Base-by-base conservation (phyloP, 2,329 filamentous ascomycete species). In the Paracoccidioides brasiliensis region DNA sequence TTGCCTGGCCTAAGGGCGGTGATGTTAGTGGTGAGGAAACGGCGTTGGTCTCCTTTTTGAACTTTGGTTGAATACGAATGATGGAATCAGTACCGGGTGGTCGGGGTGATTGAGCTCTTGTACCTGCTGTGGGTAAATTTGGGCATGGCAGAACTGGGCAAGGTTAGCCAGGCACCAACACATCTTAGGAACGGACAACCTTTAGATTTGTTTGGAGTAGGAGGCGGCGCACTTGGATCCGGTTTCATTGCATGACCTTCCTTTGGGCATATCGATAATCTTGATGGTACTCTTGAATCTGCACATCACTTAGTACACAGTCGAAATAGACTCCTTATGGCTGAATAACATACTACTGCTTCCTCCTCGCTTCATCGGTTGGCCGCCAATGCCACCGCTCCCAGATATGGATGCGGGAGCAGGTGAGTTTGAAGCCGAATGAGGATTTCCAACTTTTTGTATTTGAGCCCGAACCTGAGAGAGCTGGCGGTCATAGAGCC, bases 401-500 rank as follows among this genome's bases (percentile, higher is more conserved):
- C 69, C 73, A 9, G 73, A 70, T 5, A 69, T 64, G 7, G 74
- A 76, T 7, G 68, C 70, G 3, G 71, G 70, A 8, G 62, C 68
- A 6, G 74, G 73, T n/a, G 72, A 73, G 3, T 72, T 65, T 5
- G 72, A 69, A 33, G 62, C 67, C 12, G 73, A 73, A 33, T 73
- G 69, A 7, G 69, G 69, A 37, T 65, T 70, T 42, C 67, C 70
- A 7, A 75, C 72, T 58, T 85, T 93, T 59, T 87, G 83, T 76
- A 97, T 89, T 72, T 96, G 90, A 22, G 87, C 90, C 61, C 88
- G 83, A 50, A 97, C 88, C 68, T 96, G 89, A 0, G 88, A 87
- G 33, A 94, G 80, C 72, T 97, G 89, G 53, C 88, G 80, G 68
- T 97, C 90, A 66, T 93, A 95, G 5, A 97, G 80, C 80, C 90